Evolutionary conservation across 208 protist genomes (phyloP), one percentile per base, ranked within the genome.

Genomic region (Lotmaria passim): DNA sequence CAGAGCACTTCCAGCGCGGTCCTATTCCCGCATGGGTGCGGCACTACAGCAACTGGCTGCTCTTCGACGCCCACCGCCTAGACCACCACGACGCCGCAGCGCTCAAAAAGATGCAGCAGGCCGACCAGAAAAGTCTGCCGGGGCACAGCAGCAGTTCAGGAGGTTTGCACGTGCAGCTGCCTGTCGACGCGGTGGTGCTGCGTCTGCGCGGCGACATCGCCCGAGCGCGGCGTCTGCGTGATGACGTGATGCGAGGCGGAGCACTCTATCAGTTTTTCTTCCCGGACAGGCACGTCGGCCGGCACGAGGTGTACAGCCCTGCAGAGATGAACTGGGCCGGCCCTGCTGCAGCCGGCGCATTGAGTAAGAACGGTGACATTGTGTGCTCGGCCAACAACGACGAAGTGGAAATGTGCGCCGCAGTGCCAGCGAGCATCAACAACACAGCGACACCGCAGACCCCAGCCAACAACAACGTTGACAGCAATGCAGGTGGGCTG

Each of bases 21-120:
- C 66, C 75, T 3, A 38, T 74, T 1, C 86, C 86, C 10, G 61
- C 64, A 63, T 92, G 86, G 86, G 24, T 92, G 53, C 57, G 59
- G 21, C 77, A 63, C 17, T 78, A 65, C 64, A 77, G 75, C 26
- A 76, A 92, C 14, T 51, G 77, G n/a, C 65, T 81, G 7, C 63
- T 92, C 19, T 75, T 69, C 26, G 55, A 64, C 38, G 12, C n/a
- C 6, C 70, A 75, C 46, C 33, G 30, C 3, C 51, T 73, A 4
- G 66, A 79, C 39, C 17, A 30, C 12, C 8, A 21, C 2, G 66
- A 73, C n/a, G 61, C 43, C 10, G 31, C 33, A 23, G 23, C 31
- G 26, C n/a, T 57, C 34, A 3, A 28, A 7, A 28, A 11, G 31
- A 21, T n/a, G 47, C 61, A 36, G 34, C n/a, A n/a, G n/a, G n/a